Conservation (phyloP, 2,329 filamentous ascomycete genomes). For the Botrytis elliptica region DNA sequence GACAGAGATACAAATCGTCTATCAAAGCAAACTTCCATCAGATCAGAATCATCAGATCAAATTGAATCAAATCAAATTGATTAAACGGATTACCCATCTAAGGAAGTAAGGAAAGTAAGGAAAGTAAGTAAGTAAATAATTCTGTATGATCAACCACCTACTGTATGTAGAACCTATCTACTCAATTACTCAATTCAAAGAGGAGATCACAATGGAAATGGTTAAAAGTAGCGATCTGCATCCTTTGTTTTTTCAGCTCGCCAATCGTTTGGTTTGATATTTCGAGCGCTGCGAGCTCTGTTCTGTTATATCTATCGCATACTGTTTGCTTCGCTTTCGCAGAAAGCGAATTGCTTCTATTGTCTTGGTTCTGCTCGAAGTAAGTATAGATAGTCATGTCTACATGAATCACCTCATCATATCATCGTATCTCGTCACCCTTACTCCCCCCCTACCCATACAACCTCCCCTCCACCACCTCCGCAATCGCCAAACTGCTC, state of each 20-base stretch:
- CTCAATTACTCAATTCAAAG: too few species aligned
- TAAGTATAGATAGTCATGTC: background rate
- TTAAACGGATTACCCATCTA: too few species aligned
- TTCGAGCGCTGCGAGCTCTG: background rate
- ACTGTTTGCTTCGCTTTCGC: too few species aligned
- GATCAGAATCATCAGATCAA: too few species aligned
- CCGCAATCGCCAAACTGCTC: slow-evolving; percentile 79
- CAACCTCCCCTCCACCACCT: slow-evolving; percentile 59
- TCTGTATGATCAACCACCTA: too few species aligned
- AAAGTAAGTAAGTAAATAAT: too few species aligned
- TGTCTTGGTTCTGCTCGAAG: too few species aligned
- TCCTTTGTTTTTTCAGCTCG: background rate
- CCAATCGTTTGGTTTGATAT: background rate
- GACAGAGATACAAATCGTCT: too few species aligned
- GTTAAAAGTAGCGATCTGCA: background rate
- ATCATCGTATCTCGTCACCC: background rate
- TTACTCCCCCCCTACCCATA: slow-evolving; percentile 28
- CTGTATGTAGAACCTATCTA: background rate
- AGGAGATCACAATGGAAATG: background rate
- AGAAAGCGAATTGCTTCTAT: too few species aligned
- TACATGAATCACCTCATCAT: background rate
- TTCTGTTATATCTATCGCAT: background rate
- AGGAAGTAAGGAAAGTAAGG: too few species aligned
- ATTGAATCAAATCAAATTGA: too few species aligned
- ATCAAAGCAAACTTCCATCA: too few species aligned